Evolutionary conservation across 139 green algal species (phyloP).

Genomic region (Closterium sp.): DNA sequence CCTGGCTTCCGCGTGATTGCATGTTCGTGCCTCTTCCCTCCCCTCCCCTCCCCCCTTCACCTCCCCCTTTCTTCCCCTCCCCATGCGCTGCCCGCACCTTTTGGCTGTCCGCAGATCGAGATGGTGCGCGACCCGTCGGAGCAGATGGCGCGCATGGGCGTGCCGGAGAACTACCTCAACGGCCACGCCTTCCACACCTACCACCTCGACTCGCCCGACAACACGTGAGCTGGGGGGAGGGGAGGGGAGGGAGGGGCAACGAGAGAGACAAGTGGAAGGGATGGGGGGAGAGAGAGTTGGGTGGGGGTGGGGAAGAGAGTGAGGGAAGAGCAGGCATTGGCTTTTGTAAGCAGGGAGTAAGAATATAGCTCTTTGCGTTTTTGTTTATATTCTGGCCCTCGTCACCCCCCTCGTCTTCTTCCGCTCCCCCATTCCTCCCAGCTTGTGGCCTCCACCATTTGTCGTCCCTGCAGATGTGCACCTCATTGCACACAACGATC

Average conservation of each 20-base stretch:
- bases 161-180: slow-evolving; percentile 63
- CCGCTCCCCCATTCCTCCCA: neutral
- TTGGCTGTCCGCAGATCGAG: slow-evolving; percentile 50
- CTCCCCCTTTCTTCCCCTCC: neutral
- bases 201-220: slow-evolving; percentile 72
- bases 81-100: neutral
- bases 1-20: too few relatives aligned
- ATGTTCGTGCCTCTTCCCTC: neutral
- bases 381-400: neutral
- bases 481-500: too few relatives aligned
- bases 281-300: too few relatives aligned
- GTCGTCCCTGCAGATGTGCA: neutral
- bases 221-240: slow-evolving; percentile 34
- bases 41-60: neutral
- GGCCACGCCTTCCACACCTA: slow-evolving; percentile 99
- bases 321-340: neutral
- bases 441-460: neutral
- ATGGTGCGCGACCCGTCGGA: slow-evolving; percentile 71
- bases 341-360: neutral
- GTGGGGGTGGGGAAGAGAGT: neutral
- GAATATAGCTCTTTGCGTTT: neutral
- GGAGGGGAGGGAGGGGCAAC: too few relatives aligned
- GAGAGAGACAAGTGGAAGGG: neutral
- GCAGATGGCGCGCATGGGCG: slow-evolving; percentile 69
- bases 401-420: too few relatives aligned